These are phyloP conservation scores for Cercis canadensis DNA, from an alignment of 306 rosid species.

Conservation along the genomic window DNA sequence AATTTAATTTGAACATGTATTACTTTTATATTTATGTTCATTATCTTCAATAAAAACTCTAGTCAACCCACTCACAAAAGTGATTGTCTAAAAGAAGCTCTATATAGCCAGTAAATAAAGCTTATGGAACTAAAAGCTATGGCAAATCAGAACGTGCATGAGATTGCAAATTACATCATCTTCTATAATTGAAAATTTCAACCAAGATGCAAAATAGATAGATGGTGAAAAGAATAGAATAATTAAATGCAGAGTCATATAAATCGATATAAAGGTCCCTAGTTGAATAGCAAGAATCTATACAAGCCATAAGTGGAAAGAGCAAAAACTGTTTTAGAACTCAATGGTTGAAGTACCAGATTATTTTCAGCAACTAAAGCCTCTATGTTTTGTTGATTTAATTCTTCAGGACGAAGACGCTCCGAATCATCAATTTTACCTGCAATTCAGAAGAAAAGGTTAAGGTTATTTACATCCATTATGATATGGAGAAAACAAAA, in stretches of 20 bases:
- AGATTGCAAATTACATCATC: background rate
- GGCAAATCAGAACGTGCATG: background rate
- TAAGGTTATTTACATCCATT: background rate
- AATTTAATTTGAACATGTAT: slow-evolving; percentile 6
- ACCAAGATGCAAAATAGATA: slow-evolving; percentile 21
- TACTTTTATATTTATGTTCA: slow-evolving; percentile 23
- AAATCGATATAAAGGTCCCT: slow-evolving; percentile 9
- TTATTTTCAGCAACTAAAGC: slow-evolving; percentile 96
- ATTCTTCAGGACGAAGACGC: slow-evolving; percentile 93
- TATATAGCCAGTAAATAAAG: slow-evolving; percentile 6
- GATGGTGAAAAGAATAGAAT: background rate
- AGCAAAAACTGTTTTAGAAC: slow-evolving; percentile 24
- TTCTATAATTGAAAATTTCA: background rate
- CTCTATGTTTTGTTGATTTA: slow-evolving; percentile 96
- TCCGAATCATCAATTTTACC: slow-evolving; percentile 86
- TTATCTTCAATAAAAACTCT: slow-evolving; percentile 26
- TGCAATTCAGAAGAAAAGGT: slow-evolving; percentile 36
- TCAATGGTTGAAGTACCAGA: slow-evolving; percentile 60
- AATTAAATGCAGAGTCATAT: slow-evolving; percentile 10
- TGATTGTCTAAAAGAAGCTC: slow-evolving; percentile 12
- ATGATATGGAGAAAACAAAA: slow-evolving; percentile 4
- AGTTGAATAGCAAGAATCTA: slow-evolving; percentile 21
- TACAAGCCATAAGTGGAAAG: slow-evolving; percentile 26
- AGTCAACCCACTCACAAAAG: slow-evolving; percentile 29
- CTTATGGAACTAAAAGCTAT: background rate